Base-by-base conservation (phyloP, 306 rosid genomes). In the Abrus precatorius region DNA sequence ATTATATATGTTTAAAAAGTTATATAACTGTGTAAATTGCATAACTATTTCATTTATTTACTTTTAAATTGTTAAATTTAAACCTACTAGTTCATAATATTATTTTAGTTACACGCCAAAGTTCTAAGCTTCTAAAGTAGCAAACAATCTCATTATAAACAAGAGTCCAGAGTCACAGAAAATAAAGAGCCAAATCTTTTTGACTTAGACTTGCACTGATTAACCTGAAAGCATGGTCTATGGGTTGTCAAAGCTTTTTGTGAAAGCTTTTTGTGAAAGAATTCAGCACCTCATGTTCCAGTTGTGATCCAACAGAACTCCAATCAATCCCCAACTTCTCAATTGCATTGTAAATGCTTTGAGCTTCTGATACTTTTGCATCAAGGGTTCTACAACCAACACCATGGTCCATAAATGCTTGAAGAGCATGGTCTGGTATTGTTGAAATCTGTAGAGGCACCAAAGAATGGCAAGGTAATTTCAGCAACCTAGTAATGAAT, bases 361-460 rank as follows among this genome's bases (percentile, higher is more conserved):
- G 84, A 0, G 94, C 98, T 87, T 90, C 96, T 0, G 93, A 84
- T 27, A 91, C 91, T 7, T 91, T 82, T 5, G 93, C 83, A 69
- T 95, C 97, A 43, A 93, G 86, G 13, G 93, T 93, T 88, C 97
- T 95, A 70, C 95, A 86, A 20, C 91, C 82, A 36, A 55, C n/a
- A 60, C 98, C 97, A 71, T 93, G 96, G 69, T 95, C 97, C 55
- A 95, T 49, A 75, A 95, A 95, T 60, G 97, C 98, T 60, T 89
- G 54, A 14, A 95, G 91, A 76, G 99, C 97, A 83, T 89, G 94
- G 34, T 86, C 94, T 49, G 97, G 94, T 76, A 93, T 85, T 74
- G 98, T 93, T 53, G 98, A 95, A 49, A 95, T 97, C 98, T 95
- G 73, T 49, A 76, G 38, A 80, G 30, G 41, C 72, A 83, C 56